A percentile compares a stretch with the other conserved stretches of the same genome.
phyloP scores from a whole-genome alignment of 192 early-diverging fungal species.

The Backusella tuberculispora region DNA sequence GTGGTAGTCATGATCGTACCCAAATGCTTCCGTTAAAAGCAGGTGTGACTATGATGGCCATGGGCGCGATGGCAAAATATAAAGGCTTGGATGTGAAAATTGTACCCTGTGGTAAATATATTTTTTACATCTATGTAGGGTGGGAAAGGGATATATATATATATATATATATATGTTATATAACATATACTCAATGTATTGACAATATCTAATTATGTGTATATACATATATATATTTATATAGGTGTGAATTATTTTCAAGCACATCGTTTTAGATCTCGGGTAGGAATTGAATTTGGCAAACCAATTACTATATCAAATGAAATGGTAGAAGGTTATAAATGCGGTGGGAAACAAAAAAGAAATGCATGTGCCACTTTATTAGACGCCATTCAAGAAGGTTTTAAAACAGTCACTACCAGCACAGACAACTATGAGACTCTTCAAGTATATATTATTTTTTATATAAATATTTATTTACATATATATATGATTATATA shows the following conservation, averaged over 20 bases:
- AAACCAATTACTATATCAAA: conserved; percentile 79
- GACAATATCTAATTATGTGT: too few relatives aligned
- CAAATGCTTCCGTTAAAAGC: conserved; percentile 96
- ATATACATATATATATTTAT: not conserved
- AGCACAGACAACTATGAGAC: conserved; percentile 93
- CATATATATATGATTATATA: not conserved
- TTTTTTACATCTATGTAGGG: not conserved
- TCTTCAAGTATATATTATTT: conserved; percentile 67
- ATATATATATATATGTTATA: not conserved
- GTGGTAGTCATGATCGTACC: conserved; percentile 95
- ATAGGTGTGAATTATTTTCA: conserved; percentile 93
- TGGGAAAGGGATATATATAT: not conserved
- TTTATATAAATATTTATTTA: not conserved
- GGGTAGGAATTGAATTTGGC: conserved; percentile 96
- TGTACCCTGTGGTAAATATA: conserved; percentile 70
- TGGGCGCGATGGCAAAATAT: conserved; percentile 88
- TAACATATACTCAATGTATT: too few relatives aligned
- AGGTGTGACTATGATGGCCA: conserved; percentile 81
- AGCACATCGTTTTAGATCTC: conserved; percentile 91
- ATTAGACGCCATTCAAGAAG: conserved; percentile 76
- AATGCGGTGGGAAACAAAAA: conserved; percentile 79
- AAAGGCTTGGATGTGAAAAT: conserved; percentile 89
- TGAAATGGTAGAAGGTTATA: conserved; percentile 82
- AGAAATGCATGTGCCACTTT: conserved; percentile 81
- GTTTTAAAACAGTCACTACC: conserved; percentile 87